Conservation (phyloP, 495 filamentous ascomycete genomes). For the Penicillium taxi region DNA sequence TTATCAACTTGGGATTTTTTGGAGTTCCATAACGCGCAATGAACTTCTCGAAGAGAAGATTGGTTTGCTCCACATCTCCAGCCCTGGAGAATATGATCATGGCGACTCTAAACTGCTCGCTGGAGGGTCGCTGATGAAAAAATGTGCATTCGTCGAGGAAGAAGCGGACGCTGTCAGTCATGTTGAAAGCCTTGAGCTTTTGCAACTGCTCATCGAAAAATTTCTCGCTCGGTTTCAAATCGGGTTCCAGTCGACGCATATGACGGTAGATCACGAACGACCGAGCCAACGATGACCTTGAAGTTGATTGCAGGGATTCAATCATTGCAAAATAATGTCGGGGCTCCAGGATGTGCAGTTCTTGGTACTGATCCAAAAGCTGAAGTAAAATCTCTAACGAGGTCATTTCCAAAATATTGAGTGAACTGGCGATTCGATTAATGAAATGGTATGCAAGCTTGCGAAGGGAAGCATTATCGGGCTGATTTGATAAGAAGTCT, state of each 20-base stretch:
- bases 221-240: not conserved
- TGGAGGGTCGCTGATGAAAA: conserved; percentile 22
- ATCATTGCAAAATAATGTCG: conserved; percentile 26
- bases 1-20: conserved; percentile 25
- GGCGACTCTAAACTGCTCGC: conserved; percentile 24
- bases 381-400: conserved; percentile 22
- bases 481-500: not conserved
- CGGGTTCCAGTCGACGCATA: conserved; percentile 21
- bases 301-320: conserved; percentile 13
- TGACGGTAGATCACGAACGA: conserved; percentile 36
- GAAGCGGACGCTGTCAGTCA: conserved; percentile 28
- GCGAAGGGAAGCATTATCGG: not conserved
- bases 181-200: conserved; percentile 18
- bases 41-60: conserved; percentile 27
- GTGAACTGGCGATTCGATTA: conserved; percentile 13
- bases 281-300: conserved; percentile 18
- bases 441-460: conserved; percentile 19
- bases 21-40: conserved; percentile 31
- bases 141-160: conserved; percentile 48
- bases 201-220: conserved; percentile 19
- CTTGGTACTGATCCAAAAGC: conserved; percentile 18
- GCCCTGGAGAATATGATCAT: conserved; percentile 25
- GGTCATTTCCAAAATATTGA: conserved; percentile 13
- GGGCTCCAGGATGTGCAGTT: conserved; percentile 14
- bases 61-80: conserved; percentile 23